Base-by-base conservation (phyloP, 1,284 basidiomycete genomes). In the Cutaneotrichosporon mucoides region DNA sequence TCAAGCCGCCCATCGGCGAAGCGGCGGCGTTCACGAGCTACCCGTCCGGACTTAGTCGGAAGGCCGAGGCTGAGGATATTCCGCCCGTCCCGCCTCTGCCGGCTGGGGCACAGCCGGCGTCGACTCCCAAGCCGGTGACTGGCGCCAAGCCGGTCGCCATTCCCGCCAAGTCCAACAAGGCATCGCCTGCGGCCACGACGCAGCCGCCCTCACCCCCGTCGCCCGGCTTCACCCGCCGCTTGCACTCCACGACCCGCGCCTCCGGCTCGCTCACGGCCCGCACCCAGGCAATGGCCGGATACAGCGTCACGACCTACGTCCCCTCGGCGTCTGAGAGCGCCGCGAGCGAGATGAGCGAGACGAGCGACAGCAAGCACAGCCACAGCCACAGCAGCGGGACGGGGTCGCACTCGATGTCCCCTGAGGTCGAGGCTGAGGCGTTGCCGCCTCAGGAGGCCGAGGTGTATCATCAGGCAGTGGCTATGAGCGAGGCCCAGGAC, bases 281-380 rank as follows among this genome's bases (percentile, higher is more conserved):
- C 38, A 51, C 49, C 9, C 10, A 41, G 37, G 16, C 38, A 9
- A 11, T 51, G 49, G 24, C 37, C 4, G 49, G 49, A 5, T 51
- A 42, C 49, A 41, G 16, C 12, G 49, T 51, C 49, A 34, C 49
- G n/a, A 51, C 49, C 8, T 51, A 51, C 16, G 38, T 41, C 15
- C 49, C 38, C 2, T 11, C 34, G 5, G 16, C 24, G 12, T 40
- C 38, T 12, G 46, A 48, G 34, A 48, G 46, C 34, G 46, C 34
- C 3, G 34, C 46, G 10, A 48, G 33, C 46, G 33, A 24, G 34
- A 33, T 40, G 9, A 40, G 24, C 24, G 45, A 46, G 9, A 24
- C 45, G 45, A 46, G 45, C 45, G 16, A 11, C 7, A 46, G 46
- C 10, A 48, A 48, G 33, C 33, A 40, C 38, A 12, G 34, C 11